Evolutionary conservation across 257 asterid species (phyloP).

Genomic region (Jacaranda copaia): DNA sequence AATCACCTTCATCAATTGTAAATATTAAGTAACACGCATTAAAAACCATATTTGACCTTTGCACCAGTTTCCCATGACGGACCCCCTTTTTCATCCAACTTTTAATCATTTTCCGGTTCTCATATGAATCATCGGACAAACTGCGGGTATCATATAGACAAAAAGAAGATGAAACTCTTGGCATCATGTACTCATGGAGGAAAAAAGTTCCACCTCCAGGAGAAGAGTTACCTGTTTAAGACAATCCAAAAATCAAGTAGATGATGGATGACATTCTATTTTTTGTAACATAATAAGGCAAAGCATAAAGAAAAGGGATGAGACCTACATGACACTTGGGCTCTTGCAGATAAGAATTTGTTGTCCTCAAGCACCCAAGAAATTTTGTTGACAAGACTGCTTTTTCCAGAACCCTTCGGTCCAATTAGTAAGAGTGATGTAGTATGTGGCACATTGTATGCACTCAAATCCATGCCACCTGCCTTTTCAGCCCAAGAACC

Average conservation of each 20-base stretch:
- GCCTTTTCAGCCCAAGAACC: conserved; percentile 70
- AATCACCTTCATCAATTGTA: not conserved
- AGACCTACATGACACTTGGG: conserved; percentile 73
- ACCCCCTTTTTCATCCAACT: conserved; percentile 81
- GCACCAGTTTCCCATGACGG: conserved; percentile 63
- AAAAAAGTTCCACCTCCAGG: conserved; percentile 72
- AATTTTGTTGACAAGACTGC: conserved; percentile 82
- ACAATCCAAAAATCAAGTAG: conserved; percentile 23
- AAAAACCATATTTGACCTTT: conserved; percentile 52
- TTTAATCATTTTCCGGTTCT: conserved; percentile 51
- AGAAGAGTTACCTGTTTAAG: conserved; percentile 52
- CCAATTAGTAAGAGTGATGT: conserved; percentile 74
- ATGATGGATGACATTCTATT: not conserved
- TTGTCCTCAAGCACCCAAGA: conserved; percentile 60
- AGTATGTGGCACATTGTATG: conserved; percentile 51
- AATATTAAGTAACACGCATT: not conserved
- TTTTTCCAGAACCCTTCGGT: conserved; percentile 85
- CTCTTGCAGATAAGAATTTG: conserved; percentile 60
- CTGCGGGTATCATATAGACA: conserved; percentile 80
- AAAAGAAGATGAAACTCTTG: conserved; percentile 65
- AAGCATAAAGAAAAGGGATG: not conserved
- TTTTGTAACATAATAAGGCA: not conserved
- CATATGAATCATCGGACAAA: conserved; percentile 53
- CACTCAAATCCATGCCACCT: conserved; percentile 37
- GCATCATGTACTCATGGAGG: conserved; percentile 65